Evolutionary conservation across 371 early-diverging fungal species (phyloP).

Genomic region (Actinomortierella ambigua): DNA sequence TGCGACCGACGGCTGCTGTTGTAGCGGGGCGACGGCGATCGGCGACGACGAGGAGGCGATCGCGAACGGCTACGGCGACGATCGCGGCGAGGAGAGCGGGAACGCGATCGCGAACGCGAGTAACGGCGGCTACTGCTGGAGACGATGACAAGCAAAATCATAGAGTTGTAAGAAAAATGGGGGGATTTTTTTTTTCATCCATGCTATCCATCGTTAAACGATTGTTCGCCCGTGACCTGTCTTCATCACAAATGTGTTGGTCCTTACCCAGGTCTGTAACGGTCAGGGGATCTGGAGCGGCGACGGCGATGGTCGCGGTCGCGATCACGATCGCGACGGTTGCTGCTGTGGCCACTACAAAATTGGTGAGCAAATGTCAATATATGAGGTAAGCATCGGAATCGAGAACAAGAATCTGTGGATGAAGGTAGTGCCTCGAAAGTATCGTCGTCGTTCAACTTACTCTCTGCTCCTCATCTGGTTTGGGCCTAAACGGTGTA

Average conservation of each 20-base stretch:
- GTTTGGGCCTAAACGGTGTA: conserved; percentile 11
- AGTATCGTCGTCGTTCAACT: too few relatives aligned
- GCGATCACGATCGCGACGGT: conserved; percentile 23
- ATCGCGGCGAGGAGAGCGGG: conserved; percentile 19
- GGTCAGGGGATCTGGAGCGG: conserved; percentile 32
- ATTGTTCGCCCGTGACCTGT: too few relatives aligned
- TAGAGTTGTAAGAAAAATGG: too few relatives aligned
- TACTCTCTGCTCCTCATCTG: conserved; percentile 27
- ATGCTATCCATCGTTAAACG: too few relatives aligned
- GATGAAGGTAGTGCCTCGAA: too few relatives aligned
- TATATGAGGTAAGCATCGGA: conserved; percentile 7
- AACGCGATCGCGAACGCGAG: conserved; percentile 36
- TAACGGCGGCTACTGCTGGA: conserved; percentile 27
- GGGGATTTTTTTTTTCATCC: too few relatives aligned
- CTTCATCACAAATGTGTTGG: neutral
- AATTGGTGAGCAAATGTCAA: neutral
- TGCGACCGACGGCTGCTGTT: too few relatives aligned
- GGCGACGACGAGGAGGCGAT: conserved; percentile 26
- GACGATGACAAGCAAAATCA: too few relatives aligned
- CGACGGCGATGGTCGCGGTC: conserved; percentile 20
- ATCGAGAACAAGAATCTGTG: too few relatives aligned
- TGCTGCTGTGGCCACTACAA: neutral
- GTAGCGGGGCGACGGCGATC: too few relatives aligned
- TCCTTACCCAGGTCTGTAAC: conserved; percentile 29
- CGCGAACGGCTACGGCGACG: conserved; percentile 33